phyloP scores from a whole-genome alignment of 805 yeast species.

The Candida tibetensis region DNA sequence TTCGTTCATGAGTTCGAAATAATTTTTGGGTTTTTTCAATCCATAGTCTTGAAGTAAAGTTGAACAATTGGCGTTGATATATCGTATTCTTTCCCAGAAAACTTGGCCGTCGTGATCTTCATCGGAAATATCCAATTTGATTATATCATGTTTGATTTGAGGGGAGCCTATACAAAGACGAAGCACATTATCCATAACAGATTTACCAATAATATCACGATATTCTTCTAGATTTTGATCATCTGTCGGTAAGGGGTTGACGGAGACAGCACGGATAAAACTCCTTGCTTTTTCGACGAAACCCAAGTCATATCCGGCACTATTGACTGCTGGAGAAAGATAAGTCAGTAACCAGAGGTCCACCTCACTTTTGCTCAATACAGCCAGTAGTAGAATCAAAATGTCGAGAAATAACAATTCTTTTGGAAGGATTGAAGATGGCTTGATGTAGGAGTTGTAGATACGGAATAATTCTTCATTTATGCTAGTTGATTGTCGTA shows the following conservation, averaged over 20 bases:
- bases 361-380: constrained; percentile 29
- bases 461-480: constrained; percentile 35
- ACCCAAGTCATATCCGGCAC: constrained; percentile 50
- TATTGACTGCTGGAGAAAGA: constrained; percentile 51
- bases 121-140: constrained; percentile 14
- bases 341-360: constrained; percentile 50
- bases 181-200: constrained; percentile 24
- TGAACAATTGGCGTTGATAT: constrained; percentile 44
- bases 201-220: constrained; percentile 19
- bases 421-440: constrained; percentile 24
- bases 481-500: constrained; percentile 27
- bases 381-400: constrained; percentile 32
- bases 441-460: constrained; percentile 29
- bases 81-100: constrained; percentile 48
- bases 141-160: constrained; percentile 12
- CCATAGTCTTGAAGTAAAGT: constrained; percentile 43
- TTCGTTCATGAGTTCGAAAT: constrained; percentile 36
- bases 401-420: constrained; percentile 41
- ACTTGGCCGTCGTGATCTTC: constrained; percentile 28
- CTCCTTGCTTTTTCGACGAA: constrained; percentile 32
- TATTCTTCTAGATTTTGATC: constrained; percentile 21
- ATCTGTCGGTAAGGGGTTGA: constrained; percentile 13
- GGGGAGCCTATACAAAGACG: constrained; percentile 23
- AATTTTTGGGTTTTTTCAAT: constrained; percentile 30
- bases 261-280: constrained; percentile 22